Evolutionary conservation across 306 rosid species (phyloP), one percentile per base, ranked within the genome.

Genomic region (Begonia peltatifolia): DNA sequence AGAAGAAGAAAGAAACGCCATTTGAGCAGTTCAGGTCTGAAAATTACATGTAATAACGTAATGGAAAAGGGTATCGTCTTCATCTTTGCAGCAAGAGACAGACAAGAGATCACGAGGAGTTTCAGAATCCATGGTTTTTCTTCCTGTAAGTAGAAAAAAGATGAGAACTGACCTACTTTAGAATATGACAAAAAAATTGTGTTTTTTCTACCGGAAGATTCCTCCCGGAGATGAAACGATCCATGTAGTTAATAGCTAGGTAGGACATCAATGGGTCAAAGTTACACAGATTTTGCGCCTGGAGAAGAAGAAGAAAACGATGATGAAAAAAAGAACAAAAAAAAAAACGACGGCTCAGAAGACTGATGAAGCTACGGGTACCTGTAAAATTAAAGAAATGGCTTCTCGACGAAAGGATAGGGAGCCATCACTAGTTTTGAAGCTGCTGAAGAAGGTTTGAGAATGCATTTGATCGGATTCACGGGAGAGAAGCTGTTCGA

Each of bases 61-160:
- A 59, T 14, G 13, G 83, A 56, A 38, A 82, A 49, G 59, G 73
- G 60, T 17, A 50, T 74, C 68, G 67, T 69, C 70, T 60, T 82
- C 93, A 86, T 79, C 71, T 82, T 86, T n/a, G 75, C 70, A 53
- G 93, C 85, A 0, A 79, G 78, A 62, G 85, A 82, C 42, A 82
- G 63, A 58, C 83, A 79, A 12, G 83, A 75, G 38, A 73, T 43
- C 7, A 54, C 72, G 25, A 74, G 46, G 17, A 82, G 87, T 56
- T 71, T 72, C 12, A 71, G 51, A 47, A 82, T 50, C 83, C 95
- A 76, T 6, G 78, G 76, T 65, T 75, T 82, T 53, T 59, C 77
- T 56, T 63, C 70, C 87, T 79, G 68, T 61, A 65, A 60, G 15
- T 47, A 15, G 49, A 52, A 58, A 58, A 9, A 6, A 14, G n/a